Percentiles rank a stretch among this genome's conserved stretches.
These are phyloP conservation scores for Tylopilus sp. DNA, from an alignment of 768 basidiomycete species.

Conservation along the genomic window DNA sequence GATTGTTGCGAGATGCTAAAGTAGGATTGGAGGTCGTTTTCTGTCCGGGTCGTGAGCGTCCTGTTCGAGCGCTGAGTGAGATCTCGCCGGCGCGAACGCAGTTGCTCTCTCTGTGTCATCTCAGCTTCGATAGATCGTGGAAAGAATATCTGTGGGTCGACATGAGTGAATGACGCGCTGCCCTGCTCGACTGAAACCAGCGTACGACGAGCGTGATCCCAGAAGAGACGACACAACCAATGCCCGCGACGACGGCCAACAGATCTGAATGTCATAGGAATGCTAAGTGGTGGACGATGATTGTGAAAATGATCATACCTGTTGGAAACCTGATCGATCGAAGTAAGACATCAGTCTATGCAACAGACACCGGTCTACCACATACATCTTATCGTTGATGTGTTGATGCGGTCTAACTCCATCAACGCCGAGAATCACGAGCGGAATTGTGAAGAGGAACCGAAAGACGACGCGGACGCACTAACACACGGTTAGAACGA, in stretches of 20 bases:
- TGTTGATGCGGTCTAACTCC: slow-evolving; percentile 60
- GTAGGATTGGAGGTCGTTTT: slow-evolving; percentile 6
- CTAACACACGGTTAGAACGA: slow-evolving; percentile 35
- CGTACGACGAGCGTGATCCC: slow-evolving; percentile 68
- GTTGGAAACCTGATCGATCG: slow-evolving; percentile 22
- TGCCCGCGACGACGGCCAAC: slow-evolving; percentile 50
- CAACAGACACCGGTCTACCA: neutral
- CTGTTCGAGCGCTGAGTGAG: neutral
- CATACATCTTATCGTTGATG: slow-evolving; percentile 60
- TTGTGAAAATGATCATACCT: slow-evolving; percentile 10
- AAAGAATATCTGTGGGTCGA: slow-evolving; percentile 65
- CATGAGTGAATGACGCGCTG: neutral
- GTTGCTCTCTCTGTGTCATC: slow-evolving; percentile 50
- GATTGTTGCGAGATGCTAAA: slow-evolving; percentile 8
- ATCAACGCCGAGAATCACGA: slow-evolving; percentile 65
- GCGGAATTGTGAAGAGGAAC: slow-evolving; percentile 63
- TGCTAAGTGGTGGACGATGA: neutral
- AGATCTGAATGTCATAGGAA: slow-evolving; percentile 42
- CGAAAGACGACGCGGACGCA: slow-evolving; percentile 70
- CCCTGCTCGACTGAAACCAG: neutral
- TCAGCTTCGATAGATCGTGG: slow-evolving; percentile 72
- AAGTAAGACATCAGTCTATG: neutral
- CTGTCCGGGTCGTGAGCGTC: neutral
- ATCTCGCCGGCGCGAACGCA: slow-evolving; percentile 20
- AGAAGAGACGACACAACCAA: slow-evolving; percentile 67